Conservation (phyloP, 352 stramenopile species). For the Pythium pectinolyticum region DNA sequence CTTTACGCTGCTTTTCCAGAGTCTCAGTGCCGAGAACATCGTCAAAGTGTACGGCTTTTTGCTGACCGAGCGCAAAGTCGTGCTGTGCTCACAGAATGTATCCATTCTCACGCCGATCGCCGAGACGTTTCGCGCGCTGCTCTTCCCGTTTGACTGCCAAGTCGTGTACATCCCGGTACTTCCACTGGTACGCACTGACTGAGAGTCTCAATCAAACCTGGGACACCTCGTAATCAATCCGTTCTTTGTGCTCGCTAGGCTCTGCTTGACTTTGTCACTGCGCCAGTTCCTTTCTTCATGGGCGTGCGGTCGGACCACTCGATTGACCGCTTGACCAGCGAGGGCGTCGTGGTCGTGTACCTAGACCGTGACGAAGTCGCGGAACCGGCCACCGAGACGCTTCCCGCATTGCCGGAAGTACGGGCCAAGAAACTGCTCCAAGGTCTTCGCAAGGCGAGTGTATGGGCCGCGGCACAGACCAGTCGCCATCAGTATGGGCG, state of each 20-base stretch:
- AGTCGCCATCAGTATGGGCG: slow-evolving; percentile 26
- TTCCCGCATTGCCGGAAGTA: slow-evolving; percentile 53
- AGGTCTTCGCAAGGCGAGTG: slow-evolving; percentile 44
- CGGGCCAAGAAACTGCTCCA: slow-evolving; percentile 65
- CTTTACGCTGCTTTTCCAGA: slow-evolving; percentile 73
- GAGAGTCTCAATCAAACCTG: neutral
- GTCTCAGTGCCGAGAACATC: slow-evolving; percentile 62
- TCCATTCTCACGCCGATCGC: slow-evolving; percentile 62
- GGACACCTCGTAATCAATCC: neutral
- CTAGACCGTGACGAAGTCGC: slow-evolving; percentile 64
- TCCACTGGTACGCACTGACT: slow-evolving; percentile 57
- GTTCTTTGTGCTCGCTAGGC: slow-evolving; percentile 32
- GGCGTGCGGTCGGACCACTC: slow-evolving; percentile 48
- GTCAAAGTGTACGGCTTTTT: slow-evolving; percentile 69
- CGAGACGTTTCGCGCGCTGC: slow-evolving; percentile 61
- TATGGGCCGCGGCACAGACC: slow-evolving; percentile 45
- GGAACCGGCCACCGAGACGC: slow-evolving; percentile 39
- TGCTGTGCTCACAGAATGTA: slow-evolving; percentile 53
- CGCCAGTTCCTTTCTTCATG: slow-evolving; percentile 81
- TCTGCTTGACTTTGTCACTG: slow-evolving; percentile 67
- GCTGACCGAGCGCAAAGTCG: slow-evolving; percentile 70
- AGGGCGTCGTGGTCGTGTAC: slow-evolving; percentile 71
- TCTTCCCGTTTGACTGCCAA: slow-evolving; percentile 68
- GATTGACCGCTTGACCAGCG: slow-evolving; percentile 38
- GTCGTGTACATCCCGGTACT: slow-evolving; percentile 79